Percentiles rank a stretch among this genome's conserved stretches.
Conservation (phyloP, 345 rosid genomes). For the Sonneratia alba region DNA sequence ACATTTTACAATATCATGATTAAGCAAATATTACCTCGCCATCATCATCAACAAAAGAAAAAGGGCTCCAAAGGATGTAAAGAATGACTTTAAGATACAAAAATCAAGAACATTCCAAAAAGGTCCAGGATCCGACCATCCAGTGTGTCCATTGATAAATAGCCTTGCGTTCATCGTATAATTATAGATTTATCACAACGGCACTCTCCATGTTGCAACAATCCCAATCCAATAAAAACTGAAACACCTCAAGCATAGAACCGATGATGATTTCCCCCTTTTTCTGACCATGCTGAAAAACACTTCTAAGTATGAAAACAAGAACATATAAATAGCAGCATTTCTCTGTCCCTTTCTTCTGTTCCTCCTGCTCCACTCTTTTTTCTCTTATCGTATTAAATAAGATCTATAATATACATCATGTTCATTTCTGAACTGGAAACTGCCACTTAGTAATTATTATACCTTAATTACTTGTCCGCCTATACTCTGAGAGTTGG, state of each 20-base stretch:
- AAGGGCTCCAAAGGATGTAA: not conserved
- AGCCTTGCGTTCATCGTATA: not conserved
- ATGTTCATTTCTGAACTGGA: conserved; percentile 11
- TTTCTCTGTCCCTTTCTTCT: conserved; percentile 2
- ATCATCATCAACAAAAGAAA: not conserved
- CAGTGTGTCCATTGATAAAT: not conserved
- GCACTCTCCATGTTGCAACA: not conserved
- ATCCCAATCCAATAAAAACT: not conserved
- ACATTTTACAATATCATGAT: not conserved
- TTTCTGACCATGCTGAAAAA: not conserved
- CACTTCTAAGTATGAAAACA: conserved; percentile 2
- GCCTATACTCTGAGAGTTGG: conserved; percentile 23
- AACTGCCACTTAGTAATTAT: conserved; percentile 6
- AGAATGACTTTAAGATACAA: not conserved
- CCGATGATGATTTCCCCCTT: not conserved
- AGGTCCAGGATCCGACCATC: not conserved
- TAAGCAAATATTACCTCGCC: not conserved
- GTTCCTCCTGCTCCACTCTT: conserved; percentile 10
- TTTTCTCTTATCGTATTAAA: conserved; percentile 13
- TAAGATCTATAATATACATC: conserved; percentile 26
- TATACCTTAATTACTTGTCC: conserved; percentile 28
- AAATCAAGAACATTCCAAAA: not conserved
- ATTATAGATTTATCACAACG: not conserved
- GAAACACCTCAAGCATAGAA: not conserved
- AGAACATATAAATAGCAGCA: conserved; percentile 2